Percentiles rank a stretch among this genome's conserved stretches.
Evolutionary conservation across 192 early-diverging fungal genomes (phyloP).

Genomic region (Backusella tarrabulga): DNA sequence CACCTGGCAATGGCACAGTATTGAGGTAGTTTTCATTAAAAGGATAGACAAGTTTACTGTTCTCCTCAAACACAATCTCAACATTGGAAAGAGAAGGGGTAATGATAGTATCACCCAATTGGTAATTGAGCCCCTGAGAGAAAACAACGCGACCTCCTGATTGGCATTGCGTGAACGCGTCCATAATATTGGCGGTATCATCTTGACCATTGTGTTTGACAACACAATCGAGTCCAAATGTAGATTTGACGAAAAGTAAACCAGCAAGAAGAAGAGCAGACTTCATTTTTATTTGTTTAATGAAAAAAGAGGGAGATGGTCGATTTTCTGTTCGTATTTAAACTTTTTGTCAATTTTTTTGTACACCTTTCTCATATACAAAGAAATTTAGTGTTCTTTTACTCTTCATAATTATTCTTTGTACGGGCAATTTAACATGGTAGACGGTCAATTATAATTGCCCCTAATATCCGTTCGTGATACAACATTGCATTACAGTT

Average conservation of each 20-base stretch:
- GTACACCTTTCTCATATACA: neutral
- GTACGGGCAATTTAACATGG: neutral
- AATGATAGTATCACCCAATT: neutral
- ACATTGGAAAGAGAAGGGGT: neutral
- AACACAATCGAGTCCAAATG: neutral
- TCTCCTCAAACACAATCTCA: neutral
- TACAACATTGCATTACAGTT: neutral
- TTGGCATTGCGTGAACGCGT: neutral
- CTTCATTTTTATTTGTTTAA: neutral
- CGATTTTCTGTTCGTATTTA: neutral
- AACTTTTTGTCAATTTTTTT: neutral
- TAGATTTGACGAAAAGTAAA: neutral
- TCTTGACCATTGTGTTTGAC: neutral
- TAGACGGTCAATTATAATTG: neutral
- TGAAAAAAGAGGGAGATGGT: neutral
- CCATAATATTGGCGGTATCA: neutral
- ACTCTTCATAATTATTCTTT: neutral
- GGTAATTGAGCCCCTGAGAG: neutral
- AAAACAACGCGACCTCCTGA: neutral
- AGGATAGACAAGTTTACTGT: neutral
- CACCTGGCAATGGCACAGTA: neutral
- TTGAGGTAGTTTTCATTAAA: neutral
- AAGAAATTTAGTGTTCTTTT: neutral
- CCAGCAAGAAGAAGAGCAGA: neutral
- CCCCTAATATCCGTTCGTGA: constrained; percentile 1